Conservation (phyloP, 2,329 filamentous ascomycete genomes). For the Alternaria arborescens region DNA sequence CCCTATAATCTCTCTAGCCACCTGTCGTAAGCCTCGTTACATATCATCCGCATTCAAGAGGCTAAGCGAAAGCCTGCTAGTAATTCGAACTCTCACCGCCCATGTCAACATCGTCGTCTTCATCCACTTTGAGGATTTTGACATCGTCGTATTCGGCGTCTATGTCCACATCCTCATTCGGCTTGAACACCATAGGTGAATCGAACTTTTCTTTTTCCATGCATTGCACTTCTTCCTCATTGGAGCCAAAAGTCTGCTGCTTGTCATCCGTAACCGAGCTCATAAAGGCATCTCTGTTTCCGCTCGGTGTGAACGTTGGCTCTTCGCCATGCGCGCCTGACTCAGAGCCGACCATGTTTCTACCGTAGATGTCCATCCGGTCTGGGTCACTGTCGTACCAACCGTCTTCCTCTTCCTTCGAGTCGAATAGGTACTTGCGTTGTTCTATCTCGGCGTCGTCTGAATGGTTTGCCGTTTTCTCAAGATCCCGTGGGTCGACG, state of each 20-base stretch:
- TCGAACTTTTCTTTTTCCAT: background rate
- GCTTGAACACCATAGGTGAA: background rate
- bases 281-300: background rate
- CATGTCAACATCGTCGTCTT: background rate
- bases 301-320: background rate
- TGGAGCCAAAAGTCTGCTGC: background rate
- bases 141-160: background rate
- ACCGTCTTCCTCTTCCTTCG: background rate
- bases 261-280: background rate
- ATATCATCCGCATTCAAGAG: background rate
- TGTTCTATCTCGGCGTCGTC: background rate
- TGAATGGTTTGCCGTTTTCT: background rate
- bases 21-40: background rate
- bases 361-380: background rate
- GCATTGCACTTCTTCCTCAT: background rate
- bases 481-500: background rate
- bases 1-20: background rate
- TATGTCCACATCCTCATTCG: background rate
- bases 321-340: background rate
- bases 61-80: background rate
- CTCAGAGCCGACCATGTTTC: background rate
- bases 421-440: background rate
- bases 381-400: slow-evolving; percentile 1
- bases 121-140: background rate
- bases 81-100: background rate